Percentiles rank a stretch among this genome's conserved stretches.
Evolutionary conservation across 331 rosid species (phyloP).

Genomic region (Pyracantha coccinea): DNA sequence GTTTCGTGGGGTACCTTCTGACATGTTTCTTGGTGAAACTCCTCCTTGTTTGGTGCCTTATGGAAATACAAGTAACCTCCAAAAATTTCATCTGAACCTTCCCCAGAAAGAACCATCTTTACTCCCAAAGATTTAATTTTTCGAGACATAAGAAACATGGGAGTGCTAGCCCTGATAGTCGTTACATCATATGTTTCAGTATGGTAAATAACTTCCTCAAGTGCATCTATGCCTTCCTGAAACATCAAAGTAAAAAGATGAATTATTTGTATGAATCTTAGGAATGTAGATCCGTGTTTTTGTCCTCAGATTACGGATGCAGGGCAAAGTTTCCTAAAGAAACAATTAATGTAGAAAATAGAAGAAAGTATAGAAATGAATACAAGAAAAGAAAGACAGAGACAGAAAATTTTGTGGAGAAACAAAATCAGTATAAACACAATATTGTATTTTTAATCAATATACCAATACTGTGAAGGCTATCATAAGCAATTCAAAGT

Average conservation of each 20-base stretch:
- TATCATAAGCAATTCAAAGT: not conserved
- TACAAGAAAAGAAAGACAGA: not conserved
- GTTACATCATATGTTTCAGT: slow-evolving; percentile 94
- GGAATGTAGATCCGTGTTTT: not conserved
- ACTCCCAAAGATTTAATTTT: slow-evolving; percentile 96
- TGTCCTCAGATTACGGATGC: not conserved
- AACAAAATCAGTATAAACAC: not conserved
- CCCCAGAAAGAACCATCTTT: slow-evolving; percentile 98
- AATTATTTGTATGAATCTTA: not conserved
- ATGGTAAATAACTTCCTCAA: slow-evolving; percentile 95
- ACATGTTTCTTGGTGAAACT: slow-evolving; percentile 86
- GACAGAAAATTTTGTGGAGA: not conserved
- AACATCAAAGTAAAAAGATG: slow-evolving; percentile 18
- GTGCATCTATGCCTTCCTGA: slow-evolving; percentile 94
- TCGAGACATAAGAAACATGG: slow-evolving; percentile 98
- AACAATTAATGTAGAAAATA: not conserved
- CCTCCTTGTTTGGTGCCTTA: slow-evolving; percentile 92
- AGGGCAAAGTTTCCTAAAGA: not conserved
- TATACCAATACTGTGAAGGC: not conserved
- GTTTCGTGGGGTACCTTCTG: slow-evolving; percentile 41
- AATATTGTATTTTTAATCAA: not conserved
- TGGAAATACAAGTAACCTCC: slow-evolving; percentile 97
- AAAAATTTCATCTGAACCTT: slow-evolving; percentile 95
- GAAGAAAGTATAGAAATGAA: not conserved
- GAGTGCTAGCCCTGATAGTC: slow-evolving; percentile 91